These are phyloP conservation scores for Colletotrichum caudatum DNA, from an alignment of 2,329 filamentous ascomycete genomes.

Conservation along the genomic window DNA sequence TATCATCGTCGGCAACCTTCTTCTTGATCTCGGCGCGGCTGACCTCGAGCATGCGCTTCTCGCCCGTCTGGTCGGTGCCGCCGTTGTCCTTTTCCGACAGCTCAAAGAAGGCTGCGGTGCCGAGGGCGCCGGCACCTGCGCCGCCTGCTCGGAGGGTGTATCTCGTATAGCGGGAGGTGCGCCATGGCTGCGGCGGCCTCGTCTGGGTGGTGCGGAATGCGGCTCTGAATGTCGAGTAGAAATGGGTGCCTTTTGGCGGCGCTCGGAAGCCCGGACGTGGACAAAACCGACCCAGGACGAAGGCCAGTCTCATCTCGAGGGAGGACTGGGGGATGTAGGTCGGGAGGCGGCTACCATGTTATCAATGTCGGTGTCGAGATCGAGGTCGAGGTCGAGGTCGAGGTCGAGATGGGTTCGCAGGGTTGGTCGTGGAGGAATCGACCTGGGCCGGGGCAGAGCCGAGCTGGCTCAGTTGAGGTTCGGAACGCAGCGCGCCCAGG, in stretches of 20 bases:
- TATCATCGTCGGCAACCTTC: constrained; percentile 71
- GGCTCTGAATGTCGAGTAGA: constrained; percentile 37
- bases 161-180: constrained; percentile 41
- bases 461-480: not conserved
- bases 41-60: constrained; percentile 86
- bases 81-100: constrained; percentile 67
- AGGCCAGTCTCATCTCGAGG: constrained; percentile 60
- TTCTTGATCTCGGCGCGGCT: constrained; percentile 84
- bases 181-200: constrained; percentile 46
- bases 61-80: constrained; percentile 72
- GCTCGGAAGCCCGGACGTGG: constrained; percentile 53
- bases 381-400: not conserved
- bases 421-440: not conserved
- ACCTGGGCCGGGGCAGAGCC: not conserved
- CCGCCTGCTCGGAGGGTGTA: constrained; percentile 55
- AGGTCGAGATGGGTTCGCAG: not conserved
- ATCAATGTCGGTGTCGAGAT: constrained; percentile 19
- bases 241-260: constrained; percentile 43
- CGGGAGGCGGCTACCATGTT: constrained; percentile 42
- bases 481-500: constrained; percentile 16
- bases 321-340: constrained; percentile 17
- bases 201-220: constrained; percentile 33
- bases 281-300: constrained; percentile 59
- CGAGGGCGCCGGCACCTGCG: constrained; percentile 58
- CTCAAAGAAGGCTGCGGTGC: constrained; percentile 68